These are phyloP conservation scores for Trametes pubescens DNA, from an alignment of 1,284 basidiomycete genomes.

Conservation along the genomic window DNA sequence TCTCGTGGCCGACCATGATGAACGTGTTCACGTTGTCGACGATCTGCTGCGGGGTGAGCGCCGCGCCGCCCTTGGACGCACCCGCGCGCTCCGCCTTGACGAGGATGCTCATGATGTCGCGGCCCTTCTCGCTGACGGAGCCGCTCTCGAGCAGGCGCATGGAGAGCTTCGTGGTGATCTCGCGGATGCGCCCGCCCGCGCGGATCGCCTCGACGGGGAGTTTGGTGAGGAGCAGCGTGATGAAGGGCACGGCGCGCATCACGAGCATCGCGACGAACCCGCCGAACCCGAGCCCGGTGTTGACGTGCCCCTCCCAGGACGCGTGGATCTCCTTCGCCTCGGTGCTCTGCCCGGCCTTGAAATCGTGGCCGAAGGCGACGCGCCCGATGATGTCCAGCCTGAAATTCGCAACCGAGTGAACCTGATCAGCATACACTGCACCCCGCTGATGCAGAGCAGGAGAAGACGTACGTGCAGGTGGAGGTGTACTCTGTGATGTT, in stretches of 20 bases:
- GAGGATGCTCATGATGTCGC: conserved; percentile 38
- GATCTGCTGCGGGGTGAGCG: conserved; percentile 39
- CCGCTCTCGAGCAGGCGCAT: conserved; percentile 35
- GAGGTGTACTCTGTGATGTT: conserved; percentile 39
- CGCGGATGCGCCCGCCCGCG: conserved; percentile 36
- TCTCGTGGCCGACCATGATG: conserved; percentile 46
- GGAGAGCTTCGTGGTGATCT: conserved; percentile 37
- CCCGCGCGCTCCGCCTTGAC: conserved; percentile 29
- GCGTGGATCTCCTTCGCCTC: conserved; percentile 37
- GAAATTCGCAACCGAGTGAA: not conserved
- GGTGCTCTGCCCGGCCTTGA: conserved; percentile 35
- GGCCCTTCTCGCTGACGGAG: conserved; percentile 31
- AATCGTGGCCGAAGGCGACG: conserved; percentile 40
- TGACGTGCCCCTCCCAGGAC: conserved; percentile 37
- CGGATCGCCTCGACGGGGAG: conserved; percentile 36
- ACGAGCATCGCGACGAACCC: conserved; percentile 40
- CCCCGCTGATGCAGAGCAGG: not conserved
- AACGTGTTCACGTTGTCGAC: conserved; percentile 40
- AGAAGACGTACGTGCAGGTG: conserved; percentile 36
- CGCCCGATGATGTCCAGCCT: conserved; percentile 41
- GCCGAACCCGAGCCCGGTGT: conserved; percentile 35
- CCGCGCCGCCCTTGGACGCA: conserved; percentile 23
- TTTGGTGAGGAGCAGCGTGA: conserved; percentile 34
- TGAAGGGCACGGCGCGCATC: conserved; percentile 35
- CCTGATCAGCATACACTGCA: not conserved